These are phyloP conservation scores for Psilocybe cyanescens DNA, from an alignment of 768 basidiomycete genomes.

Conservation along the genomic window DNA sequence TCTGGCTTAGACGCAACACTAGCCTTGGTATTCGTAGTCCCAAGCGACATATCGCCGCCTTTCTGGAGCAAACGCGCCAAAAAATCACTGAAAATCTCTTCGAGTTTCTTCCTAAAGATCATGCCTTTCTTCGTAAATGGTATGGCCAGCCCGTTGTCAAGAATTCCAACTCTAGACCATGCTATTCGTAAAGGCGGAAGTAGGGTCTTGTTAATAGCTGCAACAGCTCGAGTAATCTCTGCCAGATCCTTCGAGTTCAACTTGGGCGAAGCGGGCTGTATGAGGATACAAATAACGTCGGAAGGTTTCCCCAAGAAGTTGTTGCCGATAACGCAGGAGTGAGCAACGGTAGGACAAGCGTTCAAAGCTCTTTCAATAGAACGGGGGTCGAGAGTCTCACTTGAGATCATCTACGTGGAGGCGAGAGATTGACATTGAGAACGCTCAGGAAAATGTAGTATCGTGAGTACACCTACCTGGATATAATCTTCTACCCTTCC, in stretches of 20 bases:
- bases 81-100: slow-evolving; percentile 24
- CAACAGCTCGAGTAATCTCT: slow-evolving; percentile 24
- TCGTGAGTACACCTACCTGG: slow-evolving; percentile 13
- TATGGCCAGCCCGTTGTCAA: slow-evolving; percentile 23
- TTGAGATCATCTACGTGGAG: slow-evolving; percentile 22
- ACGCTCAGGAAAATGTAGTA: background rate
- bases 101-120: slow-evolving; percentile 33
- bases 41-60: background rate
- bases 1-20: background rate
- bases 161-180: slow-evolving; percentile 28
- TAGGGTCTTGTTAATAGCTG: slow-evolving; percentile 27
- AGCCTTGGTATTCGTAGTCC: background rate
- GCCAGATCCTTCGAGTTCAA: slow-evolving; percentile 7
- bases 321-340: slow-evolving; percentile 31
- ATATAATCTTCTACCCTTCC: slow-evolving; percentile 34
- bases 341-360: slow-evolving; percentile 19
- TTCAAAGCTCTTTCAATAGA: slow-evolving; percentile 26
- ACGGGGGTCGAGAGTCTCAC: slow-evolving; percentile 33
- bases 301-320: slow-evolving; percentile 27
- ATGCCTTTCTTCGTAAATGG: slow-evolving; percentile 29
- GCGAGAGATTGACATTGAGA: background rate
- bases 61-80: slow-evolving; percentile 9
- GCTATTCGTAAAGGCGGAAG: slow-evolving; percentile 29
- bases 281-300: slow-evolving; percentile 24
- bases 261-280: slow-evolving; percentile 15